Percentiles rank a stretch among this genome's conserved stretches.
These are phyloP conservation scores for Chrysopogon serrulatus DNA, from an alignment of 176 grass and related monocot species.

Conservation along the genomic window DNA sequence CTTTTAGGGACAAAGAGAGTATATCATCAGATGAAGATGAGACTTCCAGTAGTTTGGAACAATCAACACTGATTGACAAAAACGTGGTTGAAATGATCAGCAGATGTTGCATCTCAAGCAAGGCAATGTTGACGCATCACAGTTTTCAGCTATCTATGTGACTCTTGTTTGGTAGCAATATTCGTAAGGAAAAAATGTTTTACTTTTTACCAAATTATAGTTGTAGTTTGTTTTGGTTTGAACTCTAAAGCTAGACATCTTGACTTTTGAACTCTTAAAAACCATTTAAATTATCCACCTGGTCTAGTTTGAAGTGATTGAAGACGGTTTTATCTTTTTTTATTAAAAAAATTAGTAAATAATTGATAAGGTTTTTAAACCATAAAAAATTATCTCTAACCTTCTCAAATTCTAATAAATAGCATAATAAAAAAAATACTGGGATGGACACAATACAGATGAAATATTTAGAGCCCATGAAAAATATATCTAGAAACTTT, in stretches of 20 bases:
- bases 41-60: constrained; percentile 57
- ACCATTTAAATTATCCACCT: not conserved
- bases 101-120: constrained; percentile 66
- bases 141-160: constrained; percentile 98
- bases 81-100: constrained; percentile 61
- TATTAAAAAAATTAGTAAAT: not conserved
- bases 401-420: not conserved
- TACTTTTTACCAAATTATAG: too few relatives aligned
- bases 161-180: too few relatives aligned
- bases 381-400: not conserved
- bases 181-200: too few relatives aligned
- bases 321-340: not conserved
- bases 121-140: constrained; percentile 66
- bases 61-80: constrained; percentile 56
- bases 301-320: not conserved
- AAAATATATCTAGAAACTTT: not conserved
- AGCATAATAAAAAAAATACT: not conserved
- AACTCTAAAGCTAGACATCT: too few relatives aligned
- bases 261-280: not conserved
- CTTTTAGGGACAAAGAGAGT: too few relatives aligned
- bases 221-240: too few relatives aligned
- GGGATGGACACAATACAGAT: not conserved
- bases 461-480: not conserved
- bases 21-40: constrained; percentile 85
- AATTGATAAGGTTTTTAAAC: not conserved